phyloP scores from a whole-genome alignment of 257 asterid genomes.

The Solanum piurae region DNA sequence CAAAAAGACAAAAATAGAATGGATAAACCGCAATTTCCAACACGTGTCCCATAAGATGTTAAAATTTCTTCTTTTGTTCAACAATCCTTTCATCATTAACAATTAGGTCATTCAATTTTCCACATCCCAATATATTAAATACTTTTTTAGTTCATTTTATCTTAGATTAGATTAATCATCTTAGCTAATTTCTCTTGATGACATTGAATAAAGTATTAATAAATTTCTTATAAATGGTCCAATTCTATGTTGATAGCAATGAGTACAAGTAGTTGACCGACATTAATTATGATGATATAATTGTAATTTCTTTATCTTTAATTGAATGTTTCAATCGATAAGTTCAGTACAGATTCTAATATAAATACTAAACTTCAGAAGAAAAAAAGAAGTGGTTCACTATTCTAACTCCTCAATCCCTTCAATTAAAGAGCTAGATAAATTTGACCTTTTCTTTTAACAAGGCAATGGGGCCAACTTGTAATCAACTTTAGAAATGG shows the following conservation, averaged over 20 bases:
- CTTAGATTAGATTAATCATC: background rate
- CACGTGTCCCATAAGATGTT: background rate
- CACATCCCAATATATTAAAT: background rate
- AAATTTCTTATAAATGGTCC: background rate
- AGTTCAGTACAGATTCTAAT: background rate
- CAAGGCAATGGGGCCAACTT: background rate
- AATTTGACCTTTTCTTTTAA: background rate
- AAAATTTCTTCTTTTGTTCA: background rate
- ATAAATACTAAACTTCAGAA: background rate
- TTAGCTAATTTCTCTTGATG: background rate
- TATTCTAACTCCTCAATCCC: background rate
- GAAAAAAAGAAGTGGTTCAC: background rate
- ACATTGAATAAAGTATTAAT: background rate
- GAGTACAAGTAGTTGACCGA: background rate
- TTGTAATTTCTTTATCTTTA: no score
- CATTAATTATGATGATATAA: background rate
- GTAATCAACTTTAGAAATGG: conserved; percentile 9
- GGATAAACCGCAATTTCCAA: background rate
- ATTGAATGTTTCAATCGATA: background rate
- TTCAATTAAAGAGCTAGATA: background rate
- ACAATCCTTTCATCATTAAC: background rate
- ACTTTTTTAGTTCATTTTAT: background rate
- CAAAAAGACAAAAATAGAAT: background rate
- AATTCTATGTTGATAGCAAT: background rate
- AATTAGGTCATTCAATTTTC: background rate